A percentile compares a stretch with the other conserved stretches of the same genome.
Conservation (phyloP, 305 asterid species). For the Fraxinus dipetala region DNA sequence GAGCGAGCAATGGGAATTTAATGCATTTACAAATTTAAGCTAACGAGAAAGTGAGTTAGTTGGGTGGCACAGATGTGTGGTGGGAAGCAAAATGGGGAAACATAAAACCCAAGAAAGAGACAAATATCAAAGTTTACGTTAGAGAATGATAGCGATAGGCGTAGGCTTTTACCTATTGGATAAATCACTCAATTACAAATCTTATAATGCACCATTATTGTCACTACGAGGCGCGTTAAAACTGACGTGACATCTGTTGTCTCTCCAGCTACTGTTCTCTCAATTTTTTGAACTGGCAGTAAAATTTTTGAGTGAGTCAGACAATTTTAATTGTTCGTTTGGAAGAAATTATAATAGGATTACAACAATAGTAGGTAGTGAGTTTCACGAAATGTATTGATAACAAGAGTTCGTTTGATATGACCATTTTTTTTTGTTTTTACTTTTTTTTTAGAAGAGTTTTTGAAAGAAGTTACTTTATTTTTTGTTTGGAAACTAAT, state of each 20-base stretch:
- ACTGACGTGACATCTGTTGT: background rate
- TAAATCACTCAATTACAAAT: background rate
- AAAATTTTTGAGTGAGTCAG: no score
- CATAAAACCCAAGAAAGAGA: slow-evolving; percentile 21
- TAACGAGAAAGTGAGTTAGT: slow-evolving; percentile 27
- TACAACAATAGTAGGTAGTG: no score
- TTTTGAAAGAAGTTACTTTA: no score
- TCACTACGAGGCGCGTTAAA: background rate
- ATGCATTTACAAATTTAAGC: background rate
- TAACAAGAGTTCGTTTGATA: no score
- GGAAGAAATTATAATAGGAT: no score
- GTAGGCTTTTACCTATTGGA: background rate
- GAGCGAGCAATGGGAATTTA: slow-evolving; percentile 16
- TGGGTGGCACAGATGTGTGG: slow-evolving; percentile 30
- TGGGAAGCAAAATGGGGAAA: slow-evolving; percentile 23
- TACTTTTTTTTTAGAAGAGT: no score
- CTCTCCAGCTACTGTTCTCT: background rate
- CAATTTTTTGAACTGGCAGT: no score
- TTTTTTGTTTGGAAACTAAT: no score
- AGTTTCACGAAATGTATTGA: no score
- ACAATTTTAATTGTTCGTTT: no score
- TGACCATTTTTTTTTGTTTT: no score
- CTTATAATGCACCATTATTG: no score
- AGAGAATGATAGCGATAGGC: slow-evolving; percentile 31
- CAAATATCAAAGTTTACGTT: slow-evolving; percentile 42